phyloP scores from a whole-genome alignment of 176 grass and related monocot genomes.

The Carex parvula region DNA sequence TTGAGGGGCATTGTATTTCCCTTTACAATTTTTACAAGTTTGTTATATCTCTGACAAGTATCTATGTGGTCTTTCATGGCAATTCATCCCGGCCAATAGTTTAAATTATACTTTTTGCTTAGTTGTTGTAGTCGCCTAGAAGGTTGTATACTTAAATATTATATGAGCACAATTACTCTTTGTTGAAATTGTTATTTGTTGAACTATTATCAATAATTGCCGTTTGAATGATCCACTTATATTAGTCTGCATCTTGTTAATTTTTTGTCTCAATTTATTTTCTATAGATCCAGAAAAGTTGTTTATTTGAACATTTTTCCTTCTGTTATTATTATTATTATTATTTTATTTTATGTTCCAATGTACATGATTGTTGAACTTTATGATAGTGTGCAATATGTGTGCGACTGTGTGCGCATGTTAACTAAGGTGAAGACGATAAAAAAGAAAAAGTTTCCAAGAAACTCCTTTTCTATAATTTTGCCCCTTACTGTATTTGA shows the following conservation, averaged over 20 bases:
- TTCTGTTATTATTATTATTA: no score
- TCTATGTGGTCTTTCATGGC: constrained; percentile 18
- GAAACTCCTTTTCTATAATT: no score
- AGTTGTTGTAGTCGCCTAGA: constrained; percentile 14
- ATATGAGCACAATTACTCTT: constrained; percentile 22
- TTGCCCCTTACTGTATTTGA: no score
- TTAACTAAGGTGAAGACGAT: no score
- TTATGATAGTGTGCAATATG: neutral
- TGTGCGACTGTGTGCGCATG: neutral
- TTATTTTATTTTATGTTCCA: neutral
- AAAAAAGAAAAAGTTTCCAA: no score
- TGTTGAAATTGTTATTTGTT: constrained; percentile 23
- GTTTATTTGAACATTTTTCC: neutral
- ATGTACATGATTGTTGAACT: neutral
- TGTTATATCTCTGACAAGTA: constrained; percentile 15
- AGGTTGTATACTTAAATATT: constrained; percentile 29
- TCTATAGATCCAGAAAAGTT: neutral
- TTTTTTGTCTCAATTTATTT: neutral
- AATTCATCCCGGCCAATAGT: constrained; percentile 1
- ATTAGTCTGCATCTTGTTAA: neutral
- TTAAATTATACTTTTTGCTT: constrained; percentile 18
- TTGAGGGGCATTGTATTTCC: constrained; percentile 22
- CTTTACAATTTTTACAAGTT: constrained; percentile 17
- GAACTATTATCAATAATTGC: constrained; percentile 10
- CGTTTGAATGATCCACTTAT: neutral